Percentiles rank a stretch among this genome's conserved stretches.
Evolutionary conservation across 1,284 basidiomycete genomes (phyloP).

Genomic region (Heliocybe sulcata): DNA sequence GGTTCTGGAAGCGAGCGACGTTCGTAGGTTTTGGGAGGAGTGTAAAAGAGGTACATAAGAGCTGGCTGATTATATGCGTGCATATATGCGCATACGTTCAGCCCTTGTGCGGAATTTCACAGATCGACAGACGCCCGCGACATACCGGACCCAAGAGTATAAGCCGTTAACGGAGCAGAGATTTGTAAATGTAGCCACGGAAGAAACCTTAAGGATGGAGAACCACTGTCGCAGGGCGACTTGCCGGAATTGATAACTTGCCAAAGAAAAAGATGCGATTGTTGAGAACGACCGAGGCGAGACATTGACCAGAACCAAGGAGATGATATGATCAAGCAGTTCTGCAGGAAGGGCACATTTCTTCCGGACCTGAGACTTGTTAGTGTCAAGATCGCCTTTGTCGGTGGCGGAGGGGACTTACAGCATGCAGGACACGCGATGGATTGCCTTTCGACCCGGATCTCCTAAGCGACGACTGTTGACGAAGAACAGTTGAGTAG

Average conservation of each 20-base stretch:
- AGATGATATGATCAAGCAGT: conserved; percentile 33
- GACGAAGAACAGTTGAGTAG: too few species aligned
- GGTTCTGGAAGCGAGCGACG: conserved; percentile 12
- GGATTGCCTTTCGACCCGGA: too few species aligned
- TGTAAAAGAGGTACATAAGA: conserved; percentile 11
- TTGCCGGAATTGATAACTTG: conserved; percentile 33
- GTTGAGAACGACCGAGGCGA: conserved; percentile 17
- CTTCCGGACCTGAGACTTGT: not conserved
- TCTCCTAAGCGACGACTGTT: too few species aligned
- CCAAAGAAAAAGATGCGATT: conserved; percentile 30
- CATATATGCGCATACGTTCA: conserved; percentile 10
- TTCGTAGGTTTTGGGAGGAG: conserved; percentile 11
- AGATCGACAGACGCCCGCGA: not conserved
- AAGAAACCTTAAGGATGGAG: conserved; percentile 19
- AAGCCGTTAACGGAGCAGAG: conserved; percentile 14
- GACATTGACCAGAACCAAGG: conserved; percentile 18
- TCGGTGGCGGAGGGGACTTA: too few species aligned
- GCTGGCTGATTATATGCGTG: conserved; percentile 18
- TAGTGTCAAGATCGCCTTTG: not conserved
- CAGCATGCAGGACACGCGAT: too few species aligned
- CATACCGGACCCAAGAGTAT: conserved; percentile 20
- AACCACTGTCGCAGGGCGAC: conserved; percentile 35
- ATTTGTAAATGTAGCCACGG: conserved; percentile 19
- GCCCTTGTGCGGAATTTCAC: not conserved
- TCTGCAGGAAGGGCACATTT: conserved; percentile 28